Evolutionary conservation across 139 green algal genomes (phyloP), one percentile per base, ranked within the genome.

Genomic region (Micromonas pusilla): DNA sequence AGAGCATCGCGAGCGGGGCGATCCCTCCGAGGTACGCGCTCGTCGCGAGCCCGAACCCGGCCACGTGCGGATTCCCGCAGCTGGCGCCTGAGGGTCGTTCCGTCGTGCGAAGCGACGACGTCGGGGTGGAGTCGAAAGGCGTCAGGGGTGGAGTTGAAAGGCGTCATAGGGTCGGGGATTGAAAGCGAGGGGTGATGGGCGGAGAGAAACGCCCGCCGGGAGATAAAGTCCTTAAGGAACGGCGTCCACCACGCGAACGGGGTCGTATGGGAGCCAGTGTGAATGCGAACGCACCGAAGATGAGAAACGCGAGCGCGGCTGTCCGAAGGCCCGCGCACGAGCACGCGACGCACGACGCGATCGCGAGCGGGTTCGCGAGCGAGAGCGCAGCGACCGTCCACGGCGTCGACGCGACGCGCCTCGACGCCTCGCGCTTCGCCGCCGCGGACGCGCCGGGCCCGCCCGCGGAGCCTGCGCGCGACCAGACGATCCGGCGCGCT

Each of bases 321-420:
- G 32, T 25, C 4, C 54, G n/a, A 3, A 76, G 4, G 70, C 70
- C 33, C 36, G 21, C 70, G 36, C 32, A 30, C 36, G 70, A 76
- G 36, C 36, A 32, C 36, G 36, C 70, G 32, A 63, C 70, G 37
- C 70, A 76, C 3, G 70, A 39, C 21, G 26, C 21, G 25, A 76
- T 45, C 70, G 70, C 57, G 36, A 76, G 37, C 37, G 70, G 70
- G 70, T 76, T 76, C 2, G 25, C 28, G 30, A 76, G 70, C 32
- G 32, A 76, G 2, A 45, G 6, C 9, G 37, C 36, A 9, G 37
- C 70, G 13, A 62, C 36, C 45, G 9, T 23, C 45, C 9, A 9
- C 9, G 45, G 45, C 52, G 52, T 20, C 52, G 20, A 16, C 52
- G 52, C 52, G 52, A 62, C 52, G 52, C 52, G 20, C 16, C 20